Percentiles rank a stretch among this genome's conserved stretches.
Evolutionary conservation across 2,329 filamentous ascomycete species (phyloP).

Genomic region (Didymella segeticola): DNA sequence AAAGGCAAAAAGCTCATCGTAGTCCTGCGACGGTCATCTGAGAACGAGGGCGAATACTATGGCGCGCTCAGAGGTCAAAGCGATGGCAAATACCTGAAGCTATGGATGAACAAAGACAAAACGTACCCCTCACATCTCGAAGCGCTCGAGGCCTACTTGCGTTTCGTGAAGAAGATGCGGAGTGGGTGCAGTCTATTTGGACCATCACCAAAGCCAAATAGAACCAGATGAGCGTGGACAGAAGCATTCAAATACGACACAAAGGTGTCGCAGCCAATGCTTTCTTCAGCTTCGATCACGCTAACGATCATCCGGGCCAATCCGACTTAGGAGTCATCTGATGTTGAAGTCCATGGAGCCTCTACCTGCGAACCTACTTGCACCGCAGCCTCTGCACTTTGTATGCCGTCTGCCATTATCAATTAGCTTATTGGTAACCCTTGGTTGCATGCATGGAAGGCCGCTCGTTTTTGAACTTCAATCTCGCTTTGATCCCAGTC

Average conservation of each 20-base stretch:
- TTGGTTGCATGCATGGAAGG: too few species aligned
- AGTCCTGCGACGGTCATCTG: constrained; percentile 27
- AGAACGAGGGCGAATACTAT: constrained; percentile 28
- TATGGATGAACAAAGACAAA: constrained; percentile 38
- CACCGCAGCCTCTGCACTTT: too few species aligned
- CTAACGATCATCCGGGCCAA: too few species aligned
- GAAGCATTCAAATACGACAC: background rate
- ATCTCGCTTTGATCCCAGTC: too few species aligned
- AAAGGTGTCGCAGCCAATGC: background rate
- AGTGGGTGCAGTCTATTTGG: constrained; percentile 29
- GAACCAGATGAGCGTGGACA: background rate
- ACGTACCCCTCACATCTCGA: constrained; percentile 32
- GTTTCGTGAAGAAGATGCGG: constrained; percentile 36
- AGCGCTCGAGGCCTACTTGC: constrained; percentile 34
- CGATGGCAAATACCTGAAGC: constrained; percentile 36
- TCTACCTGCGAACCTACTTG: too few species aligned
- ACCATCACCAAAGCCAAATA: constrained; percentile 18
- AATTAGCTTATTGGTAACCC: too few species aligned
- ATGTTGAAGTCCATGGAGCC: too few species aligned
- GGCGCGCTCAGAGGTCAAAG: constrained; percentile 32
- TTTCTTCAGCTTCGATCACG: background rate
- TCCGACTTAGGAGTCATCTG: too few species aligned
- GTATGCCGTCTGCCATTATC: too few species aligned
- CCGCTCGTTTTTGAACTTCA: too few species aligned
- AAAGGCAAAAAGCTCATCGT: constrained; percentile 28